phyloP scores from a whole-genome alignment of 441 rosid species.

The Mallotus repandus region DNA sequence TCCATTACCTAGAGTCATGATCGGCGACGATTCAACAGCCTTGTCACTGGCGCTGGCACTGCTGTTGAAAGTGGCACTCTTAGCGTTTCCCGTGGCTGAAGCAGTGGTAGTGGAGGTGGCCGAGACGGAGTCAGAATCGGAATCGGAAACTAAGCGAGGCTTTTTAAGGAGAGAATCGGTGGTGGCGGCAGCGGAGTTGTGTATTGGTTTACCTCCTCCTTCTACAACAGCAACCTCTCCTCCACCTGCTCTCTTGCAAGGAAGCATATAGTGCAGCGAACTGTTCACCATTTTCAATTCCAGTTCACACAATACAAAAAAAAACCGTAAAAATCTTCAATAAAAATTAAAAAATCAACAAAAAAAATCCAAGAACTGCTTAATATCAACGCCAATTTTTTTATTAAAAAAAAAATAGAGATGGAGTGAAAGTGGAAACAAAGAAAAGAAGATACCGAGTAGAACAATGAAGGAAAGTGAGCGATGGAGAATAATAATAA shows the following conservation, averaged over 20 bases:
- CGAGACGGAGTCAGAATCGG: background rate
- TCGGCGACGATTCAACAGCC: conserved; percentile 26
- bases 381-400: conserved; percentile 3
- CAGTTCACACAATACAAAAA: no score
- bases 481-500: background rate
- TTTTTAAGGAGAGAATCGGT: conserved; percentile 33
- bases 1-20: conserved; percentile 69
- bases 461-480: conserved; percentile 21
- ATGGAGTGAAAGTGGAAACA: background rate
- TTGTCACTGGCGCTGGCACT: conserved; percentile 16
- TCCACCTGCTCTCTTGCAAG: conserved; percentile 52
- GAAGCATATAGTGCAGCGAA: conserved; percentile 56
- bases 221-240: conserved; percentile 42
- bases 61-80: conserved; percentile 13
- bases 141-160: conserved; percentile 15
- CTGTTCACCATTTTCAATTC: conserved; percentile 30
- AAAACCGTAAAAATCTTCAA: no score
- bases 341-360: no score
- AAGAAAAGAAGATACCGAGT: conserved; percentile 21
- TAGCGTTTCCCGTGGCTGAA: conserved; percentile 28
- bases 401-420: background rate
- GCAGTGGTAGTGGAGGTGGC: background rate
- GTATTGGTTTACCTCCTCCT: conserved; percentile 29
- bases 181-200: conserved; percentile 24
- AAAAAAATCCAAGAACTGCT: background rate